Percentiles rank a stretch among this genome's conserved stretches.
Conservation (phyloP, 345 rosid genomes). For the Populus simonii region DNA sequence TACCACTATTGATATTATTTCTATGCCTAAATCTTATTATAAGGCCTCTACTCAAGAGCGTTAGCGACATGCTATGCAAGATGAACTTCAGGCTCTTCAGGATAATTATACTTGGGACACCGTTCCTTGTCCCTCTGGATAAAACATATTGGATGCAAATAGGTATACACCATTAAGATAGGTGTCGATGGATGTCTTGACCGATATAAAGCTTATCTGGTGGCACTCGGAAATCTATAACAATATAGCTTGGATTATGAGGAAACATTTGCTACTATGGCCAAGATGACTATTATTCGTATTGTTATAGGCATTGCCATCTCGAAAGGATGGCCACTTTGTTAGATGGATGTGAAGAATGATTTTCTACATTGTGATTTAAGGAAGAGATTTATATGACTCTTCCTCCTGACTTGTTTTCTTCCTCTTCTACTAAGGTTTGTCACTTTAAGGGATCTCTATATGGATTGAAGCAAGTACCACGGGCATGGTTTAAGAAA, state of each 20-base stretch:
- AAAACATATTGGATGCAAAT: too few species aligned
- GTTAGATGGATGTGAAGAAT: neutral
- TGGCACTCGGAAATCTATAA: too few species aligned
- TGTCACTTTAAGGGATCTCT: too few species aligned
- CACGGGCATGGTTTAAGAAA: neutral
- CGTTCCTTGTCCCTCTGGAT: neutral
- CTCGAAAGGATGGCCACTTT: too few species aligned
- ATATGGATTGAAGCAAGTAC: neutral
- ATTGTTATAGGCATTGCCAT: too few species aligned
- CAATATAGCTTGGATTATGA: too few species aligned
- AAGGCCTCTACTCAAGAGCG: neutral
- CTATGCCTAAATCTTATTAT: neutral
- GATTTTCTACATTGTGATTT: neutral
- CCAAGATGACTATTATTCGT: too few species aligned
- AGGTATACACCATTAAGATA: too few species aligned
- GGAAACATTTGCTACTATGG: too few species aligned
- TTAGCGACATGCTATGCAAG: neutral
- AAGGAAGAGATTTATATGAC: neutral
- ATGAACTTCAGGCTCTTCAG: neutral
- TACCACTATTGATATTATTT: neutral
- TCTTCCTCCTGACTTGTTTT: neutral
- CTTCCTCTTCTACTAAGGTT: neutral
- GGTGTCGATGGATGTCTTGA: too few species aligned
- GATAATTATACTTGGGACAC: neutral
- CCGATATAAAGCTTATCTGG: too few species aligned